Evolutionary conservation across 2,329 filamentous ascomycete genomes (phyloP), one percentile per base, ranked within the genome.

Genomic region (Pestalotiopsis sp.): DNA sequence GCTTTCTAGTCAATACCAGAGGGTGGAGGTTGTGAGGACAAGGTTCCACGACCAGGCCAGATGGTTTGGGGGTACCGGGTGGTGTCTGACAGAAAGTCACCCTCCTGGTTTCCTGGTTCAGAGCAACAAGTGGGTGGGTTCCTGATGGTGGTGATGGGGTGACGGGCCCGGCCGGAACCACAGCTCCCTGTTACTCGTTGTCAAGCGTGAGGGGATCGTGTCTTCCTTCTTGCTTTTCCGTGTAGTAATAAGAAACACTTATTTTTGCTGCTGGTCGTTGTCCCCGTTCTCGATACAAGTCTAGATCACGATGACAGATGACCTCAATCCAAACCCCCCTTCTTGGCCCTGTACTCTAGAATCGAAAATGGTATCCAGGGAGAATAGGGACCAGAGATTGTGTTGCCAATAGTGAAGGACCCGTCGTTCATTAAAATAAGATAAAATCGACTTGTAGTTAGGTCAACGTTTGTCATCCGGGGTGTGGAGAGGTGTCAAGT

Each of bases 1-100:
- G 75, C 73, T 71, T 70, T 65, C 31, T 52, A 38, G 56, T 41
- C 13, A 14, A 60, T 59, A 66, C 52, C 65, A 31, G 58, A 31
- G 65, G 58, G 65, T 59, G 65, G 65, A 60, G 56, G 52, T 60
- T 38, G 64, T 66, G 45, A 66, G 52, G 56, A 66, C 65, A 59
- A 66, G 65, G 65, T 66, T 59, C 65, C 56, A 66, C 65, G 56
- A 31, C 17, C 23, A 66, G 49, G 49, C 49, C 40, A 56, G 31
- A 45, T 56, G 52, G 52, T 66, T 52, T 45, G 56, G 41, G 64
- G 25, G 52, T 60, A 27, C 45, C 20, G 63, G n/a, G 25, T 52
- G 45, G 45, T 66, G 49, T 66, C 63, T 58, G 63, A 57, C 63
- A 66, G 63, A 23, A 66, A 57, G 17, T 20, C 41, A 27, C 61